Conservation (phyloP, 352 stramenopile species). For the Blastocystis sp. region DNA sequence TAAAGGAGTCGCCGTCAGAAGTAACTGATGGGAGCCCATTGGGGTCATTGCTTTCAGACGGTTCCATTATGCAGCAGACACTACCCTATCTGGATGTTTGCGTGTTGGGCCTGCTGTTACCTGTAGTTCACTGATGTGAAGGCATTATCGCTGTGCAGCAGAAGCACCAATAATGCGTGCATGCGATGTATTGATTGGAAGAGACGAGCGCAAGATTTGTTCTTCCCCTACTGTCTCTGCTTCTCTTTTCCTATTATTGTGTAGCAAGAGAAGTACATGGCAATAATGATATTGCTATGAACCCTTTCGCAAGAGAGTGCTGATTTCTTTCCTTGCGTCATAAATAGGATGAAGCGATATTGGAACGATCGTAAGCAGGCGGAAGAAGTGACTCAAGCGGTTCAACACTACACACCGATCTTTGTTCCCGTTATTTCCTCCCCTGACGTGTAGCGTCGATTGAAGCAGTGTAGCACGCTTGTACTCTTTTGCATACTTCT, state of each 20-base stretch:
- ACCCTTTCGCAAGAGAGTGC: not conserved
- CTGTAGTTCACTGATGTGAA: not conserved
- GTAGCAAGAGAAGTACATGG: not conserved
- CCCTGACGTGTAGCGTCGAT: not conserved
- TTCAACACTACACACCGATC: not conserved
- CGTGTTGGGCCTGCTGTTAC: not conserved
- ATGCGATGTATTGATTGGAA: not conserved
- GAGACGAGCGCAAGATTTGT: not conserved
- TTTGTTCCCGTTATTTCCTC: not conserved
- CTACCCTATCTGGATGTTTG: not conserved
- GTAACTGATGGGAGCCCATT: not conserved
- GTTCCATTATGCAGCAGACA: not conserved
- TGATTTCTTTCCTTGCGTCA: not conserved
- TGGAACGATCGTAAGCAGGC: not conserved
- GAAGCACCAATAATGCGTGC: not conserved
- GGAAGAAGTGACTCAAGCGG: not conserved
- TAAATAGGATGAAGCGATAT: not conserved
- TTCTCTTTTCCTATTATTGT: not conserved
- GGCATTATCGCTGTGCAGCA: not conserved
- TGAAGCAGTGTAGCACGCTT: not conserved
- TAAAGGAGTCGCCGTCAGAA: not conserved
- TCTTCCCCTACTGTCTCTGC: not conserved
- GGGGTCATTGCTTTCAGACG: not conserved
- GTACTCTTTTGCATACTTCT: not conserved
- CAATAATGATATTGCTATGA: not conserved